These are phyloP conservation scores for Eimeria maxima DNA, from an alignment of 169 alveolate species.

Conservation along the genomic window DNA sequence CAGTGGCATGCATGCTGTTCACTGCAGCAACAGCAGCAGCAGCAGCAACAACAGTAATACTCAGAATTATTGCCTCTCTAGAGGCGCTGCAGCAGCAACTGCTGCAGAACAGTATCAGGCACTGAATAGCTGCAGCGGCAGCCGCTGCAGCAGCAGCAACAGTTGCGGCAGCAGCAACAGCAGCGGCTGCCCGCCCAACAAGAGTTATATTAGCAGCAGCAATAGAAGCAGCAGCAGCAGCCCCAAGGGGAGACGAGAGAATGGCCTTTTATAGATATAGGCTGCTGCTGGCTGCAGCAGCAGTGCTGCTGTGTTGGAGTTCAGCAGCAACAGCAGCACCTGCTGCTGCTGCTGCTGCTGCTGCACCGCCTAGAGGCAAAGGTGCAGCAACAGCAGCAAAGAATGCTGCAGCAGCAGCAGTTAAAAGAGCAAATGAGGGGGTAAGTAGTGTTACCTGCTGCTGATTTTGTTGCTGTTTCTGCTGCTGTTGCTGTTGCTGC, in stretches of 20 bases:
- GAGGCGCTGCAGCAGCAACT: neutral
- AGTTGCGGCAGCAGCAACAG: neutral
- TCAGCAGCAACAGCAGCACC: neutral
- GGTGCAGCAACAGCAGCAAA: slow-evolving; percentile 48
- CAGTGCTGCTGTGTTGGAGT: neutral
- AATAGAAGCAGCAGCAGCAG: slow-evolving; percentile 4
- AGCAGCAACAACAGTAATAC: slow-evolving; percentile 27
- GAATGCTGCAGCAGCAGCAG: slow-evolving; percentile 15
- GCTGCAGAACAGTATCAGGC: neutral
- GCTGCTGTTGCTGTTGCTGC: neutral
- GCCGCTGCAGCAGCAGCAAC: slow-evolving; percentile 5
- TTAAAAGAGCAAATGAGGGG: neutral
- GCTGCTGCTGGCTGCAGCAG: slow-evolving; percentile 15
- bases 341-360: slow-evolving; percentile 32
- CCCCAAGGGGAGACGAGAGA: neutral
- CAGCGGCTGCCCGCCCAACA: neutral
- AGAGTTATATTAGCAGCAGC: neutral
- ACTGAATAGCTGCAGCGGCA: slow-evolving; percentile 3
- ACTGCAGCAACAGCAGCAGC: slow-evolving; percentile 21
- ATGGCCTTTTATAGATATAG: neutral
- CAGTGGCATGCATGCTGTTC: neutral
- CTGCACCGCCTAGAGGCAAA: too few species aligned
- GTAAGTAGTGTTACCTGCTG: neutral
- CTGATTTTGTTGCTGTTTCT: neutral
- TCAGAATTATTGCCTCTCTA: neutral